A percentile compares a stretch with the other conserved stretches of the same genome.
Conservation (phyloP, 805 yeast species). For the Metschnikowia orientalis region DNA sequence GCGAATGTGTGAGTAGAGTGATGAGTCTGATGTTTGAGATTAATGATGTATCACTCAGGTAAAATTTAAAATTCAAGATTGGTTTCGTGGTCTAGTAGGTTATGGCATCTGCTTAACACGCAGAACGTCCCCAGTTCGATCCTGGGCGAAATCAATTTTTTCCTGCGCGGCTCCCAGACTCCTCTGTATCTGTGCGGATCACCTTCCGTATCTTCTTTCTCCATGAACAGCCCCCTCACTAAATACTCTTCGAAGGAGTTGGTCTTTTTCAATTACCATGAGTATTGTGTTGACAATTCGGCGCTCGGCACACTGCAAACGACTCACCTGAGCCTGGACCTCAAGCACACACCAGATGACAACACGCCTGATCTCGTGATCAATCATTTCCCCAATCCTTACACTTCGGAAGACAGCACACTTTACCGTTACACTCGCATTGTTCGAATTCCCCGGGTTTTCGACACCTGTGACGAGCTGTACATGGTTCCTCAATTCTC, state of each 20-base stretch:
- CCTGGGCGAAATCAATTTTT: constrained; percentile 93
- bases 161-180: no score
- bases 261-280: constrained; percentile 65
- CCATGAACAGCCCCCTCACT: constrained; percentile 20
- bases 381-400: constrained; percentile 65
- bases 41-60: no score
- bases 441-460: constrained; percentile 60
- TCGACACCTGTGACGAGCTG: constrained; percentile 25
- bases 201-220: no score
- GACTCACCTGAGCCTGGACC: constrained; percentile 10
- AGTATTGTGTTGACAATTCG: constrained; percentile 34
- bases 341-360: constrained; percentile 21
- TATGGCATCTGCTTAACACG: constrained; percentile 99
- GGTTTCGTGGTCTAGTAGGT: constrained; percentile 93
- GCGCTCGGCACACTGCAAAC: not conserved
- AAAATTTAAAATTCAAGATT: no score
- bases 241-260: constrained; percentile 19
- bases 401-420: constrained; percentile 30
- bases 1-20: no score
- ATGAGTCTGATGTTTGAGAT: no score
- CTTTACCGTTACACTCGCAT: constrained; percentile 44
- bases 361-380: constrained; percentile 32
- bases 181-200: no score
- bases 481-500: constrained; percentile 56
- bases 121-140: constrained; percentile 99